Percentiles rank a stretch among this genome's conserved stretches.
Conservation (phyloP, 163 green algal species). For the Chlamydomonas reinhardtii region DNA sequence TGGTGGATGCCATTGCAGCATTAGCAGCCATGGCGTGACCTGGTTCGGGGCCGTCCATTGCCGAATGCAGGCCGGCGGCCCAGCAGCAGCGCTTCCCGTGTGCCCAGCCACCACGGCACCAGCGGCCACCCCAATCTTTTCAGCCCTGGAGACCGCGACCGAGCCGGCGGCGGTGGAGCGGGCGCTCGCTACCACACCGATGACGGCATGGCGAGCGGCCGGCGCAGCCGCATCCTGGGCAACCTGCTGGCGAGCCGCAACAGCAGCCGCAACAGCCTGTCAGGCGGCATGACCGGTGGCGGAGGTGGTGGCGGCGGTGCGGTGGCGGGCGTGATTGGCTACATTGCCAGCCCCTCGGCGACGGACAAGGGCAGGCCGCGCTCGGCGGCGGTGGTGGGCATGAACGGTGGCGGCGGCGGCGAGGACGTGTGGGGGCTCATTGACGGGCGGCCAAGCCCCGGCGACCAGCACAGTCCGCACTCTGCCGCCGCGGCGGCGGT, state of each 20-base stretch:
- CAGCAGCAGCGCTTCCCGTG: background rate
- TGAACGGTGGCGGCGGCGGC: background rate
- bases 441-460: slow-evolving; percentile 2
- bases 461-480: background rate
- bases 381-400: background rate
- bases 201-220: slow-evolving; percentile 17
- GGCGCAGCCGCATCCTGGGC: background rate
- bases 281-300: background rate
- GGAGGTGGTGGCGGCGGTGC: background rate
- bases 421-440: background rate
- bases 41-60: no score
- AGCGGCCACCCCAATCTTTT: background rate
- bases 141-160: background rate
- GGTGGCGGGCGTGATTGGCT: slow-evolving; percentile 1
- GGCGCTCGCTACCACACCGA: background rate
- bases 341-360: slow-evolving; percentile 14
- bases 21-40: no score
- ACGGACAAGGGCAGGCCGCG: background rate
- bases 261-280: slow-evolving; percentile 34
- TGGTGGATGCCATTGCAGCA: no score
- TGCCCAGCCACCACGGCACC: background rate
- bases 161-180: no score
- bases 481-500: background rate
- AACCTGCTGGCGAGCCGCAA: background rate
- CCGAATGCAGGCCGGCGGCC: background rate